Evolutionary conservation across 1,284 basidiomycete genomes (phyloP).

Genomic region (Malassezia brasiliensis): DNA sequence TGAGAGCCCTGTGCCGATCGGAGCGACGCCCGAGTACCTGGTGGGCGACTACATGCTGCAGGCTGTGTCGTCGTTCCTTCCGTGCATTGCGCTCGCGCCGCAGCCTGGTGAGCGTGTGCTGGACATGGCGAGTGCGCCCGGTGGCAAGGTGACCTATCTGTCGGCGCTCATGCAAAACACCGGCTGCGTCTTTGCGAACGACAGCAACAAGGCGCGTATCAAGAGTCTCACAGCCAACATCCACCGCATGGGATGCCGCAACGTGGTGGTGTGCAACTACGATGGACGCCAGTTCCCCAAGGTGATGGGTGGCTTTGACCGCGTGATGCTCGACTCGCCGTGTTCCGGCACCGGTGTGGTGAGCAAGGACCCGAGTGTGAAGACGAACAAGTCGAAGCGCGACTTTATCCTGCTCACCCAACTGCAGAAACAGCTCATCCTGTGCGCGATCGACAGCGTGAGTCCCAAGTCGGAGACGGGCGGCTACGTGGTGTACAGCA

Average conservation of each 20-base stretch:
- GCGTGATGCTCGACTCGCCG: constrained; percentile 90
- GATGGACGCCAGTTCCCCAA: constrained; percentile 98
- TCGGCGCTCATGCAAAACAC: constrained; percentile 79
- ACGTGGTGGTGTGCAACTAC: constrained; percentile 93
- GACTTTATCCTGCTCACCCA: constrained; percentile 85
- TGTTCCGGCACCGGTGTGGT: constrained; percentile 98
- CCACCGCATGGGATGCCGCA: constrained; percentile 93
- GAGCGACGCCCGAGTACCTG: constrained; percentile 93
- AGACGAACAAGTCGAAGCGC: constrained; percentile 92
- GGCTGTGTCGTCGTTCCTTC: constrained; percentile 96
- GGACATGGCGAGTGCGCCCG: constrained; percentile 97
- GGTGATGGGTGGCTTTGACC: constrained; percentile 95
- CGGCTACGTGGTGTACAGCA: constrained; percentile 93
- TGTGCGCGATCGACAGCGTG: constrained; percentile 95
- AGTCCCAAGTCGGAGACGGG: constrained; percentile 79
- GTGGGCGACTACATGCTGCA: constrained; percentile 99
- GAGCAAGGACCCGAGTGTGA: constrained; percentile 92
- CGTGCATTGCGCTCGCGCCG: constrained; percentile 86
- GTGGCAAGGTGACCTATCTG: constrained; percentile 78
- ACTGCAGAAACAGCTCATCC: constrained; percentile 93
- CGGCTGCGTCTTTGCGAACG: constrained; percentile 95
- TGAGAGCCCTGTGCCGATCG: constrained; percentile 84
- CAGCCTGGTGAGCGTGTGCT: constrained; percentile 87
- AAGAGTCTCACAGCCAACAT: constrained; percentile 95
- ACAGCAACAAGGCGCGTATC: constrained; percentile 84